Conservation (phyloP, 495 filamentous ascomycete genomes). For the Xylaria scruposa region DNA sequence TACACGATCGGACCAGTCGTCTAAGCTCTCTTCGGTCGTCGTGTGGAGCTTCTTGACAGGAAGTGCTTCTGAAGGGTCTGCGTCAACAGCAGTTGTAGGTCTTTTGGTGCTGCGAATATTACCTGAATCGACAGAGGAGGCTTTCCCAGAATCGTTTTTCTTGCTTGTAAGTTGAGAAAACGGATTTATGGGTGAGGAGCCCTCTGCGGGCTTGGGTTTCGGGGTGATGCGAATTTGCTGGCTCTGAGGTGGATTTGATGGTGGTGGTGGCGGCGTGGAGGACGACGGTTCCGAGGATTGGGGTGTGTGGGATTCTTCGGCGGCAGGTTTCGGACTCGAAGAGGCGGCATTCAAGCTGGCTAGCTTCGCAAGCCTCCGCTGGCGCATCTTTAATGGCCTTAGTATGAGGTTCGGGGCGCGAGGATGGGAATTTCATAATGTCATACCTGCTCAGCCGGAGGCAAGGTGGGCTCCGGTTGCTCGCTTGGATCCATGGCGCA, state of each 20-base stretch:
- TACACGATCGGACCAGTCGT: conserved; percentile 74
- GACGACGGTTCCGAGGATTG: conserved; percentile 18
- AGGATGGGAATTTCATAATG: not conserved
- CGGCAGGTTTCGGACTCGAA: conserved; percentile 27
- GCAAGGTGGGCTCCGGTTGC: conserved; percentile 32
- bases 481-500: conserved; percentile 39
- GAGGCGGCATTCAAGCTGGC: conserved; percentile 36
- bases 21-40: conserved; percentile 50
- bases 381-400: conserved; percentile 62
- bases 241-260: conserved; percentile 20
- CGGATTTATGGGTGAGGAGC: conserved; percentile 38
- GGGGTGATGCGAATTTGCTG: conserved; percentile 23
- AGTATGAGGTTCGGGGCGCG: not conserved
- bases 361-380: conserved; percentile 72
- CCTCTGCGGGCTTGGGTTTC: conserved; percentile 5
- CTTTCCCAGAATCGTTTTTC: conserved; percentile 40
- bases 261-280: not conserved
- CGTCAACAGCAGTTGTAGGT: conserved; percentile 32
- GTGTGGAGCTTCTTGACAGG: conserved; percentile 35
- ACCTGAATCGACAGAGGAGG: conserved; percentile 33
- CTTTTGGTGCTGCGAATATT: conserved; percentile 30
- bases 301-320: conserved; percentile 29
- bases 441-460: conserved; percentile 41
- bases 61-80: conserved; percentile 22
- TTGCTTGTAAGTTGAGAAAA: conserved; percentile 50